Evolutionary conservation across 108 stramenopile species (phyloP).

Genomic region (Discostella pseudostelligera): DNA sequence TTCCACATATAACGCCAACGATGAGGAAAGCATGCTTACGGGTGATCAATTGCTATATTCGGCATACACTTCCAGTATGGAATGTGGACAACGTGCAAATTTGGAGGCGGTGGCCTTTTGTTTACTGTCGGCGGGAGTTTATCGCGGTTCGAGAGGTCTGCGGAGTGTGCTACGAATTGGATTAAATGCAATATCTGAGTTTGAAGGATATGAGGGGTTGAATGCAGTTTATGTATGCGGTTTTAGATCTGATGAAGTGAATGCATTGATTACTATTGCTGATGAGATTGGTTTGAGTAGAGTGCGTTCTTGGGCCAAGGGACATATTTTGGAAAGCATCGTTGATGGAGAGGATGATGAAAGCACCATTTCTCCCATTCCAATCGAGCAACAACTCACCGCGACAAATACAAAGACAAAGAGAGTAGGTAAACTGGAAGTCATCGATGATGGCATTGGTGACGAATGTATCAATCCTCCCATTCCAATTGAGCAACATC

Average conservation of each 20-base stretch:
- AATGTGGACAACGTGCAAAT: constrained; percentile 34
- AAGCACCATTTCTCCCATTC: too few relatives aligned
- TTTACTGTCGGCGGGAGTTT: constrained; percentile 76
- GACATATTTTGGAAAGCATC: constrained; percentile 64
- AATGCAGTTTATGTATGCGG: constrained; percentile 53
- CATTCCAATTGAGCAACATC: too few relatives aligned
- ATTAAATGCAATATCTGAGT: constrained; percentile 53
- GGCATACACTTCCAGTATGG: constrained; percentile 54
- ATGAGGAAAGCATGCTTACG: background rate
- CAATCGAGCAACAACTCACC: too few relatives aligned
- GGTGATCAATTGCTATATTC: constrained; percentile 50
- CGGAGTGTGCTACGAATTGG: constrained; percentile 61
- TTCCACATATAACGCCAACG: constrained; percentile 14
- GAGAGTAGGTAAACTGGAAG: constrained; percentile 22
- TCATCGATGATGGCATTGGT: too few relatives aligned
- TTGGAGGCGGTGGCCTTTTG: constrained; percentile 69
- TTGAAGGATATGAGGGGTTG: constrained; percentile 43
- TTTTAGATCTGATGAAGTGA: constrained; percentile 42
- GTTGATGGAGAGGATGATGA: constrained; percentile 72
- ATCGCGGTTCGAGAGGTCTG: constrained; percentile 53
- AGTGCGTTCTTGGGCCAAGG: constrained; percentile 58
- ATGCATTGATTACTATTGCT: constrained; percentile 24
- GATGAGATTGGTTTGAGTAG: constrained; percentile 26
- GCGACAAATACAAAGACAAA: too few relatives aligned
- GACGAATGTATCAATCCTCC: too few relatives aligned